Base-by-base conservation (phyloP, 352 stramenopile species). In the Phytophthora meadii region DNA sequence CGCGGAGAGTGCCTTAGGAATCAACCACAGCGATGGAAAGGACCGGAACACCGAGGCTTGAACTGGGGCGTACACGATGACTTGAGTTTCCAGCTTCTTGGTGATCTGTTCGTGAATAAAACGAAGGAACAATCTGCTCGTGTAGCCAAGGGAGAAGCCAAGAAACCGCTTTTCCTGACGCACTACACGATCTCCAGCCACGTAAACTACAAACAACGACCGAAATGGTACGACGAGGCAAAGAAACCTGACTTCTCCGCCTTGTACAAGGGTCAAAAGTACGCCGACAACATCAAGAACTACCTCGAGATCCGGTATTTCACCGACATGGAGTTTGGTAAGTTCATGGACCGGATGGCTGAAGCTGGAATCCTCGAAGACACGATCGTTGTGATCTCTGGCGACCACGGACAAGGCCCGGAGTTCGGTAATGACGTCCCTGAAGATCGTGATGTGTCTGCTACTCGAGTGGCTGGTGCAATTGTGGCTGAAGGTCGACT, bases 151-250 rank as follows among this genome's bases (percentile, higher is more conserved):
- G 69, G 65, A 0, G 24, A 78, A 27, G 19, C 58, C 0, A 86
- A 82, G 63, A 68, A 72, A 28, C 76, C 81, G 25, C 76, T 83
- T 8, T 88, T 85, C 40, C 55, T 87, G 14, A 87, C 70, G 4
- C 76, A 86, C 50, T 89, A 88, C 62, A 86, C 78, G 5, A 88
- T 89, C 57, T 84, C 76, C 3, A 87, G 76, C 45, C 81, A 89
- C 65, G 66, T 65, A 22, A 55, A 67, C 36, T 89, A 77, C 46
- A 36, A 58, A 15, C 52, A 76, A 0, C 58, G 65, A 7, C 74
- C 81, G 2, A 60, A 69, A 39, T 87, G 80, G 80, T 83, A 78
- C 53, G 47, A 70, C 0, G 32, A 74, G 1, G 11, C 41, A 0
- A 53, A 74, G 10, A 67, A 82, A 22, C 77, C 77, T 0, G 78